Percentiles rank a stretch among this genome's conserved stretches.
These are phyloP conservation scores for Diddensiella santjacobensis DNA, from an alignment of 805 yeast genomes.

Conservation along the genomic window DNA sequence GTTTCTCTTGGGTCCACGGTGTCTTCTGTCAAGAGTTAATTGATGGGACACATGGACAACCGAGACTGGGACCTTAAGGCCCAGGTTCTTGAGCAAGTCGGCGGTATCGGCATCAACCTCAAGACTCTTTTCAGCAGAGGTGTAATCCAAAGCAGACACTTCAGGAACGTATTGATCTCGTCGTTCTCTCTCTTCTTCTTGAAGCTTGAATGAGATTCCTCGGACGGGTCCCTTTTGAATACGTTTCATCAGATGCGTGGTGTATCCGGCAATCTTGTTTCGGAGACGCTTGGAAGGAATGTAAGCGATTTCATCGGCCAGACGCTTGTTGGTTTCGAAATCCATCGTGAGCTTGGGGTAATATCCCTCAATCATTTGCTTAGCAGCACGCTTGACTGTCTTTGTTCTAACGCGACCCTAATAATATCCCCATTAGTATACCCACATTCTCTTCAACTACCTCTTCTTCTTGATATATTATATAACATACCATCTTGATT, in stretches of 20 bases:
- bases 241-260: slow-evolving; percentile 99
- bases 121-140: slow-evolving; percentile 92
- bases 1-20: slow-evolving; percentile 70
- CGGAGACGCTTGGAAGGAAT: slow-evolving; percentile 99
- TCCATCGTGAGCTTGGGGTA: slow-evolving; percentile 99
- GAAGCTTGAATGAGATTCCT: slow-evolving; percentile 99
- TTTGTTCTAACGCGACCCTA: slow-evolving; percentile 99
- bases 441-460: not conserved
- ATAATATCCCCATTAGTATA: slow-evolving; percentile 5
- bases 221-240: slow-evolving; percentile 99
- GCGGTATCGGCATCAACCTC: slow-evolving; percentile 97
- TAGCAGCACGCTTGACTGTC: slow-evolving; percentile 99
- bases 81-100: slow-evolving; percentile 89
- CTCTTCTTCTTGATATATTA: not conserved
- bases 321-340: slow-evolving; percentile 99
- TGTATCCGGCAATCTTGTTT: slow-evolving; percentile 99
- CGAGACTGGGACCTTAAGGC: slow-evolving; percentile 74
- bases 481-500: not conserved
- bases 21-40: slow-evolving; percentile 79
- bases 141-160: slow-evolving; percentile 98
- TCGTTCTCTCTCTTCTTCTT: slow-evolving; percentile 99
- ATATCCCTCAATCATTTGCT: slow-evolving; percentile 98
- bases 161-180: slow-evolving; percentile 99
- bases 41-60: slow-evolving; percentile 77
- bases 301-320: slow-evolving; percentile 96